These are phyloP conservation scores for Stachybotrys elegans DNA, from an alignment of 2,329 filamentous ascomycete species.

Conservation along the genomic window DNA sequence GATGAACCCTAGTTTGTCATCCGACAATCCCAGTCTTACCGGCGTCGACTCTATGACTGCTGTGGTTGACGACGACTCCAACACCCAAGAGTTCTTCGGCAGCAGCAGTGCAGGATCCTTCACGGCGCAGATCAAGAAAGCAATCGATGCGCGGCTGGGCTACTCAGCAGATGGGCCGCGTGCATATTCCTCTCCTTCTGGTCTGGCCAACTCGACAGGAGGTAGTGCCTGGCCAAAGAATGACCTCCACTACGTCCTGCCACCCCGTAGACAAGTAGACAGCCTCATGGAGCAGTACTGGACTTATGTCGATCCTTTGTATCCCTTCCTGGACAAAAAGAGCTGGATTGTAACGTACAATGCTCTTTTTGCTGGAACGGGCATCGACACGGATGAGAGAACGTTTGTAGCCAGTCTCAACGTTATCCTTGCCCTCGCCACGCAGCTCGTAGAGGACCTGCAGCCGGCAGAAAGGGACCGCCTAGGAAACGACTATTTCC, in stretches of 20 bases:
- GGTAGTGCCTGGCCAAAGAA: too few species aligned
- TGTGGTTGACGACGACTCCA: constrained; percentile 33
- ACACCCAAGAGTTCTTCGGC: constrained; percentile 38
- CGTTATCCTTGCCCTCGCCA: constrained; percentile 39
- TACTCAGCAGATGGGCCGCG: too few species aligned
- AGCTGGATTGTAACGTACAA: constrained; percentile 32
- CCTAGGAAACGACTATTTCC: constrained; percentile 35
- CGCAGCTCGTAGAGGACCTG: constrained; percentile 37
- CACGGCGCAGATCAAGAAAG: constrained; percentile 39
- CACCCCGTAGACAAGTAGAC: constrained; percentile 38
- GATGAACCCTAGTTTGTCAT: too few species aligned
- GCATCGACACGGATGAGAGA: constrained; percentile 30
- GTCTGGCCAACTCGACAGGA: too few species aligned
- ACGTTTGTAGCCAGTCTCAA: constrained; percentile 40
- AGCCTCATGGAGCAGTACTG: constrained; percentile 40
- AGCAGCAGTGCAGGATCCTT: constrained; percentile 42
- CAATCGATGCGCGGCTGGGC: constrained; percentile 28
- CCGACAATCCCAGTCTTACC: too few species aligned
- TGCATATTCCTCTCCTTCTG: too few species aligned
- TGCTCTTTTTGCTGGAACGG: constrained; percentile 33
- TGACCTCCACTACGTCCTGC: constrained; percentile 37
- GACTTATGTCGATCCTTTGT: constrained; percentile 39
- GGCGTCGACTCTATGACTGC: constrained; percentile 41
- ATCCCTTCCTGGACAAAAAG: constrained; percentile 36
- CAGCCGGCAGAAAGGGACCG: constrained; percentile 31